Evolutionary conservation across 495 filamentous ascomycete species (phyloP), one percentile per base, ranked within the genome.

Genomic region (Talaromyces proteolyticus): DNA sequence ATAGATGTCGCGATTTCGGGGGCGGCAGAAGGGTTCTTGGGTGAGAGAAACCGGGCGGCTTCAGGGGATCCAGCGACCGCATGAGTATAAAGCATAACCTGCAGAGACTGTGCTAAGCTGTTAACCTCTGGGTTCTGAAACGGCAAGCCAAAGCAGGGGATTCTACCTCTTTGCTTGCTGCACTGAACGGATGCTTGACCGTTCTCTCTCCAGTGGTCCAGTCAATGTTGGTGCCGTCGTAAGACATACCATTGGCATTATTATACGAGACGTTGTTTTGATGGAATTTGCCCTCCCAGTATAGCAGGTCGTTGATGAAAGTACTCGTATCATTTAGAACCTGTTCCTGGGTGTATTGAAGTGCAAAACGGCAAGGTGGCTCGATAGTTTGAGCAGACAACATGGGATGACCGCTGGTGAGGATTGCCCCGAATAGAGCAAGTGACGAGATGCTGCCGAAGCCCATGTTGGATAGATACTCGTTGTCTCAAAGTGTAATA

Each of bases 21-120:
- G 0, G 64, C 64, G 21, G 56, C 56, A 26, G 44, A 29, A 17
- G 59, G 50, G 18, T 57, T 22, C 14, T 56, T 39, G 10, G 64
- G 62, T 8, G 62, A 58, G 29, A 67, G 47, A 26, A 67, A 63
- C 8, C 55, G 53, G 42, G 57, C 64, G 24, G 62, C 64, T n/a
- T 63, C 26, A 11, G 51, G 22, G 18, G 60, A 57, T 20, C 64
- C 64, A 3, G 52, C 42, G 16, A 67, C 40, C 20, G 64, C 62
- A 51, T 68, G 64, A 16, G 64, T 42, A 45, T 65, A 64, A 22
- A 68, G 46, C 65, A 68, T 68, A 19, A 68, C 50, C 49, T 67
- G 62, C 21, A 68, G 58, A 17, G 59, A 44, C 42, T 44, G 25
- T n/a, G n/a, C n/a, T n/a, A n/a, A n/a, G n/a, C n/a, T n/a, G n/a